Conservation (phyloP, 108 stramenopile species). For the Cyclotella atomus region DNA sequence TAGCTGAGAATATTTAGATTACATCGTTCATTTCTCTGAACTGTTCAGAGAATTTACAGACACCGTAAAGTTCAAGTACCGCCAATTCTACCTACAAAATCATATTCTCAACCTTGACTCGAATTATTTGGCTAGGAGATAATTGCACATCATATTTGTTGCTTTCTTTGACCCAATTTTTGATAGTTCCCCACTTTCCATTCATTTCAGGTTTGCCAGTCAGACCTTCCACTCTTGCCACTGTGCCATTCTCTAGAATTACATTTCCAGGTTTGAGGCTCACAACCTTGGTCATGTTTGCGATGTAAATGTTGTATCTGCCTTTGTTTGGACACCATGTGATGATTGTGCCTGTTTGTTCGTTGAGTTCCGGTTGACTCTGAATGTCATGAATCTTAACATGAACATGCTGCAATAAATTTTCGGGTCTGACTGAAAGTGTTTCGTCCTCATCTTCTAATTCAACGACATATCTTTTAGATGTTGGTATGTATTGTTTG, state of each 20-base stretch:
- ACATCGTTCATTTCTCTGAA: too few species aligned
- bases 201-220: conserved; percentile 84
- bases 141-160: conserved; percentile 87
- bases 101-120: conserved; percentile 84
- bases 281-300: conserved; percentile 61
- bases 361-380: conserved; percentile 81
- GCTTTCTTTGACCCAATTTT: conserved; percentile 65
- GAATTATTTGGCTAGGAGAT: conserved; percentile 72
- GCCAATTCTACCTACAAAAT: conserved; percentile 57
- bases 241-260: conserved; percentile 75
- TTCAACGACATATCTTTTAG: conserved; percentile 74
- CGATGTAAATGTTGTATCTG: conserved; percentile 83
- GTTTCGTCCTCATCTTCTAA: conserved; percentile 86
- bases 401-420: conserved; percentile 86
- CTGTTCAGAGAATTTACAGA: too few species aligned
- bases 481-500: conserved; percentile 62
- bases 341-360: conserved; percentile 77
- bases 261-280: conserved; percentile 82
- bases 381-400: conserved; percentile 77
- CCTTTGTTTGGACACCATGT: conserved; percentile 78
- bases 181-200: conserved; percentile 88
- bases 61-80: too few species aligned
- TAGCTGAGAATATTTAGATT: too few species aligned
- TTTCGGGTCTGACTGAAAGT: conserved; percentile 79
- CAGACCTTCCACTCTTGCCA: conserved; percentile 72